Base-by-base conservation (phyloP, 1,284 basidiomycete genomes). In the Trametes hirsuta region DNA sequence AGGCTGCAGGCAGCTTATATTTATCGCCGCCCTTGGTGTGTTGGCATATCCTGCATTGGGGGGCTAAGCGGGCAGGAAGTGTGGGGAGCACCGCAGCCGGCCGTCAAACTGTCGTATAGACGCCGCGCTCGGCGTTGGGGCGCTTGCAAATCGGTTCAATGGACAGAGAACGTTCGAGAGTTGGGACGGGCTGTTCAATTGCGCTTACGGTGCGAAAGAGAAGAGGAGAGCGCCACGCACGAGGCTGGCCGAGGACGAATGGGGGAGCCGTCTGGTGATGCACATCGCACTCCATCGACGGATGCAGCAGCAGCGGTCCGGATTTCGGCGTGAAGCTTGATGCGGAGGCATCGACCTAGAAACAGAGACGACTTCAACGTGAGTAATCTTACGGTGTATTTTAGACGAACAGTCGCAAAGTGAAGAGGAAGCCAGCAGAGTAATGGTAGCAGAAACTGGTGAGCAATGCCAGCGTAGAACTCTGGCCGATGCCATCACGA, bases 111-210 rank as follows among this genome's bases (percentile, higher is more conserved):
- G 30, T 18, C 12, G n/a, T 40, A 18, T 40, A 18, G 51, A 53
- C 22, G 47, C 55, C 30, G 55, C 41, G 48, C 34, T 25, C 25
- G 30, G 35, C 11, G 54, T 51, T 6, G 21, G 12, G 21, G 47
- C 9, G 10, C 47, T 44, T 40, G 47, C 40, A 48, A 35, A 35
- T 15, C 40, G 40, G 25, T 25, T n/a, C 24, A 15, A n/a, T 15
- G 10, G 18, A 47, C 22, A 14, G 37, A 39, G 55, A 56, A 56
- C 55, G 47, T 56, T 56, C 55, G 47, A 56, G 55, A 56, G 55
- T 40, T 14, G 34, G 15, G 4, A 12, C 8, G 30, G 30, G 8
- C 30, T 30, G 30, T 30, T 30, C 30, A 21, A 53, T 45, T 50
- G 55, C 55, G 40, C 47, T 48, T 45, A 44, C 37, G 47, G 55